A percentile compares a stretch with the other conserved stretches of the same genome.
Conservation (phyloP, 2,329 filamentous ascomycete species). For the Nectriaceae sp. region DNA sequence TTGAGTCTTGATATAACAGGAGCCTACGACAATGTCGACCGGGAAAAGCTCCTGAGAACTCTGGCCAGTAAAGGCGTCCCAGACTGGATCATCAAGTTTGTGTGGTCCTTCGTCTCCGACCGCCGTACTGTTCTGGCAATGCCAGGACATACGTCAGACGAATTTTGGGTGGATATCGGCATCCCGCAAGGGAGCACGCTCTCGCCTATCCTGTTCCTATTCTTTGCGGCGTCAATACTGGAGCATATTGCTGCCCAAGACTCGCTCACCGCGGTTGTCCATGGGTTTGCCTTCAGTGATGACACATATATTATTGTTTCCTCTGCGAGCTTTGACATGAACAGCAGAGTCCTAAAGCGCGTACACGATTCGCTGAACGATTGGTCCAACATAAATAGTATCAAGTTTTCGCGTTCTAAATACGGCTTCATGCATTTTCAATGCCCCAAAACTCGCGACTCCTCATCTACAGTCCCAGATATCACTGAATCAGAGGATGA, state of each 20-base stretch:
- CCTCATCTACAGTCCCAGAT: no score
- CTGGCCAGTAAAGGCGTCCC: slow-evolving; percentile 5
- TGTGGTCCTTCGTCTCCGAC: slow-evolving; percentile 6
- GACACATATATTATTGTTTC: slow-evolving; percentile 10
- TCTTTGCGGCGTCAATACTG: slow-evolving; percentile 7
- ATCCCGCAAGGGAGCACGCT: slow-evolving; percentile 16
- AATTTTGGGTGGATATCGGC: slow-evolving; percentile 2
- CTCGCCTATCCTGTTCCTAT: slow-evolving; percentile 10
- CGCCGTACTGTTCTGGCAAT: slow-evolving; percentile 4
- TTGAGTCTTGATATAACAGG: slow-evolving; percentile 9
- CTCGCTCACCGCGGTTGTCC: neutral
- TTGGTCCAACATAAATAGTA: neutral
- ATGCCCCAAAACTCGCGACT: no score
- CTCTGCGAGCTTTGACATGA: slow-evolving; percentile 4
- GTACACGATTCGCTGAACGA: neutral
- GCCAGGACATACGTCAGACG: slow-evolving; percentile 1
- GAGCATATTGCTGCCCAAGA: neutral
- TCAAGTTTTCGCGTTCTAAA: slow-evolving; percentile 8
- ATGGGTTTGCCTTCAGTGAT: slow-evolving; percentile 7
- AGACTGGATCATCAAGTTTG: slow-evolving; percentile 5
- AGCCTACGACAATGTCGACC: slow-evolving; percentile 7
- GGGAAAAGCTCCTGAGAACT: slow-evolving; percentile 4
- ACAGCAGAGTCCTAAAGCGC: slow-evolving; percentile 2
- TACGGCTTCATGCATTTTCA: slow-evolving; percentile 12
- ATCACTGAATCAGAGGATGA: neutral